These are phyloP conservation scores for Kentomonas sorsogonicus DNA, from an alignment of 208 protist species.

Conservation along the genomic window DNA sequence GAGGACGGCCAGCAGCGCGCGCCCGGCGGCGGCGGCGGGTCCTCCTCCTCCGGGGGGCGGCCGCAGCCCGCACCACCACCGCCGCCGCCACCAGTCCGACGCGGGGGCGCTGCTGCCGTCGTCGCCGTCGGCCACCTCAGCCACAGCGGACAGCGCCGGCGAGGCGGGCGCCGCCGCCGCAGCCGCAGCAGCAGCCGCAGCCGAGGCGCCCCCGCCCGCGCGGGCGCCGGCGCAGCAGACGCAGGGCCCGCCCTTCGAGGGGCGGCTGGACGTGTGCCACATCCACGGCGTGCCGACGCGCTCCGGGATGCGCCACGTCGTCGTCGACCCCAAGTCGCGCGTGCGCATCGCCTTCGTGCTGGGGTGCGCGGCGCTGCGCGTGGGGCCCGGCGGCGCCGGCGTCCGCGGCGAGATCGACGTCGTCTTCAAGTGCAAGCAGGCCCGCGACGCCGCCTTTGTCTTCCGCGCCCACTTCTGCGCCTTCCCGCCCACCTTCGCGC, in stretches of 20 bases:
- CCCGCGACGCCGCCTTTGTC: constrained; percentile 67
- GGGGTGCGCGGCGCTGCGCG: constrained; percentile 33
- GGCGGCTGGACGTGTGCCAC: constrained; percentile 63
- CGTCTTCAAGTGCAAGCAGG: constrained; percentile 82
- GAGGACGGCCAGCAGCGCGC: neutral
- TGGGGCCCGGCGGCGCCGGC: constrained; percentile 25
- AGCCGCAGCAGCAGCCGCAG: too few species aligned
- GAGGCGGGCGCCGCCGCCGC: too few species aligned
- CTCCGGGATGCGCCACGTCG: constrained; percentile 60
- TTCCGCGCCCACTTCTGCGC: constrained; percentile 60
- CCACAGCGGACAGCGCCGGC: too few species aligned
- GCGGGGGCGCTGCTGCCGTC: neutral
- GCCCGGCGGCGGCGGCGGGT: neutral
- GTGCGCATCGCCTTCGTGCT: constrained; percentile 74
- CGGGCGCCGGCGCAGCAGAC: constrained; percentile 1
- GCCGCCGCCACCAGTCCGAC: neutral
- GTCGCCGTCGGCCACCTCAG: neutral
- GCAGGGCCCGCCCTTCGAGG: constrained; percentile 37
- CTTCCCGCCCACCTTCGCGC: constrained; percentile 55
- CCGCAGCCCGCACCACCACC: constrained; percentile 21
- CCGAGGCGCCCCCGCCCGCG: too few species aligned
- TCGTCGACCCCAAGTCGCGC: constrained; percentile 72
- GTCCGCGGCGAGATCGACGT: constrained; percentile 66
- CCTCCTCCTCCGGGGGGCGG: constrained; percentile 1
- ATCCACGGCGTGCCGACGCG: constrained; percentile 53